Percentiles rank a stretch among this genome's conserved stretches.
phyloP scores from a whole-genome alignment of 2,329 filamentous ascomycete genomes.

The Fusarium illudens region DNA sequence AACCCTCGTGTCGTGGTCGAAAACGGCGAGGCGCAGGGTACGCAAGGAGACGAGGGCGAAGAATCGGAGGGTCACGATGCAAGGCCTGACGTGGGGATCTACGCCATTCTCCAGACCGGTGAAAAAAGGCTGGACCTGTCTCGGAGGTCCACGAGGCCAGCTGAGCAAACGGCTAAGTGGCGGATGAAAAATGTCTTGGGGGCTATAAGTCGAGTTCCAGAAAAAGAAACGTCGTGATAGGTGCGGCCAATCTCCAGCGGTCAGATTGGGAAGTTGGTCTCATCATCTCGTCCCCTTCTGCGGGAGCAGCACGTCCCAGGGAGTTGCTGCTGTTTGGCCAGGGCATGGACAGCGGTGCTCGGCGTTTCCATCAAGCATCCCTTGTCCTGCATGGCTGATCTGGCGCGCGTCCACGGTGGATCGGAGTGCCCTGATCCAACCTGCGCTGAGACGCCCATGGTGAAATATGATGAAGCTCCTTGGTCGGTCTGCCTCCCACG shows the following conservation, averaged over 20 bases:
- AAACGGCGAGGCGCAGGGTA: slow-evolving; percentile 28
- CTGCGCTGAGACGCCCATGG: slow-evolving; percentile 13
- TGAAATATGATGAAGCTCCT: slow-evolving; percentile 23
- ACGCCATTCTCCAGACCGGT: slow-evolving; percentile 40
- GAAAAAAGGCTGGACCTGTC: slow-evolving; percentile 31
- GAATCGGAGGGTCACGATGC: slow-evolving; percentile 26
- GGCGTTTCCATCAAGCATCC: slow-evolving; percentile 31
- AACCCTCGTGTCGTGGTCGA: slow-evolving; percentile 10
- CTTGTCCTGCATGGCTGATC: slow-evolving; percentile 36
- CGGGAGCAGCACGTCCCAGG: not conserved
- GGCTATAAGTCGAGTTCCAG: not conserved
- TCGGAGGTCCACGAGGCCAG: slow-evolving; percentile 29
- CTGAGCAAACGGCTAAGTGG: slow-evolving; percentile 23
- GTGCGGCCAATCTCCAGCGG: slow-evolving; percentile 13
- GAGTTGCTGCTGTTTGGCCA: not conserved
- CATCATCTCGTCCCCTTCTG: slow-evolving; percentile 15
- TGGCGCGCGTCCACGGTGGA: slow-evolving; percentile 19
- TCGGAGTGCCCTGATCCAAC: slow-evolving; percentile 6
- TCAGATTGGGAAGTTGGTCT: slow-evolving; percentile 24
- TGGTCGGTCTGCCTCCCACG: not conserved
- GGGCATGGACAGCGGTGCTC: slow-evolving; percentile 15
- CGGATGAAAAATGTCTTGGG: slow-evolving; percentile 5
- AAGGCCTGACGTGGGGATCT: slow-evolving; percentile 30
- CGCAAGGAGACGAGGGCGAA: slow-evolving; percentile 12
- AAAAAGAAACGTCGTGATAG: slow-evolving; percentile 25